Conservation (phyloP, 2,329 filamentous ascomycete species). For the Alternaria arborescens region DNA sequence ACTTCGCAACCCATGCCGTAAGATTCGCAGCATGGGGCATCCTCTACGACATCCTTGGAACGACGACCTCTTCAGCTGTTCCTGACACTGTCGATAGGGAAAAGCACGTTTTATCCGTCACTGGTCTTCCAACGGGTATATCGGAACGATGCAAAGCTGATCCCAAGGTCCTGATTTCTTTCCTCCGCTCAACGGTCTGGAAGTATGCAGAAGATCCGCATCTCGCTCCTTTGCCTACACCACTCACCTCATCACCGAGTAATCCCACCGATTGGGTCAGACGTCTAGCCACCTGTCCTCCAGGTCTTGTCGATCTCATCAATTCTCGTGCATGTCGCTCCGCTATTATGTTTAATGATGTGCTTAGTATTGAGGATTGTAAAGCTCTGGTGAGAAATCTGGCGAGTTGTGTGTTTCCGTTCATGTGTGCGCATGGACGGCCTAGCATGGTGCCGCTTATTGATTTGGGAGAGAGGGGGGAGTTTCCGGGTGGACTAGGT, state of each 20-base stretch:
- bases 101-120: conserved; percentile 57
- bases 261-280: conserved; percentile 62
- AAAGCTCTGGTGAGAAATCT: conserved; percentile 64
- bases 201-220: conserved; percentile 51
- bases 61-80: background rate
- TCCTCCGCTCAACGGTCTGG: conserved; percentile 81
- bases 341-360: conserved; percentile 88
- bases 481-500: background rate
- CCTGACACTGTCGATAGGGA: conserved; percentile 12
- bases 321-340: conserved; percentile 80
- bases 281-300: conserved; percentile 73
- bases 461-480: conserved; percentile 25
- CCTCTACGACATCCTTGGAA: conserved; percentile 62
- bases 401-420: conserved; percentile 74
- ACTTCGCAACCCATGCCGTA: conserved; percentile 63
- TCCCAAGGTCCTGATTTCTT: conserved; percentile 73
- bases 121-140: conserved; percentile 74
- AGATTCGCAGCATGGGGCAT: conserved; percentile 81
- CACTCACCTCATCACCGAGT: background rate
- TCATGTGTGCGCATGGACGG: conserved; percentile 82
- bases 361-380: conserved; percentile 67
- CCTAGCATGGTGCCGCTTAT: conserved; percentile 60
- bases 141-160: conserved; percentile 77
- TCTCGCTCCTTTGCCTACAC: background rate
- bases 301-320: conserved; percentile 77